Conservation (phyloP, 345 rosid genomes). For the Kandelia obovata region DNA sequence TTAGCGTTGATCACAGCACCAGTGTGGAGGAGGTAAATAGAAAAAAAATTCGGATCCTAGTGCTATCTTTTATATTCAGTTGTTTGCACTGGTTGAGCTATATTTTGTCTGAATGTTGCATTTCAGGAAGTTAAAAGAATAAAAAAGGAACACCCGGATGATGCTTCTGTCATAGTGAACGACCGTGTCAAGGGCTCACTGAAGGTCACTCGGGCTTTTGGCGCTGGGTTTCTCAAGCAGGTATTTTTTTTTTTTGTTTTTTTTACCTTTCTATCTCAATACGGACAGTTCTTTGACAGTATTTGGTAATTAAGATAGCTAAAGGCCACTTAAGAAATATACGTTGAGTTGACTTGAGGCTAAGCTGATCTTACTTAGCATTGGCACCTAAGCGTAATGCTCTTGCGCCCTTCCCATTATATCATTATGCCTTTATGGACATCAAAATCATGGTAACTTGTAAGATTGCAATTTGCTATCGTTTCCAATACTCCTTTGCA, state of each 20-base stretch:
- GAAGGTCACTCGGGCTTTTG: constrained; percentile 95
- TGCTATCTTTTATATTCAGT: background rate
- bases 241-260: constrained; percentile 28
- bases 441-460: too few species aligned
- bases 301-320: background rate
- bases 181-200: constrained; percentile 90
- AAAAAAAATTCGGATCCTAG: constrained; percentile 1
- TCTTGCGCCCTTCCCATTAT: too few species aligned
- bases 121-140: constrained; percentile 85
- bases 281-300: background rate
- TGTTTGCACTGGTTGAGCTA: background rate
- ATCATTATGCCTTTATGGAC: too few species aligned
- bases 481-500: too few species aligned
- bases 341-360: too few species aligned
- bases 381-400: too few species aligned
- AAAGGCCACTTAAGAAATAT: background rate
- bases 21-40: constrained; percentile 58
- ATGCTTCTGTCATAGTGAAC: constrained; percentile 58
- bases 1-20: constrained; percentile 86
- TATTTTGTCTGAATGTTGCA: constrained; percentile 7
- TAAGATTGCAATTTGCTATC: too few species aligned
- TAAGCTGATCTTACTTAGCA: too few species aligned
- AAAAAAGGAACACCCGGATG: constrained; percentile 78
- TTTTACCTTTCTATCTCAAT: background rate
- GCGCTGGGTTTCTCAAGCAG: constrained; percentile 93